A percentile compares a stretch with the other conserved stretches of the same genome.
Evolutionary conservation across 2,329 filamentous ascomycete species (phyloP).

Genomic region (Apiospora arundinis): DNA sequence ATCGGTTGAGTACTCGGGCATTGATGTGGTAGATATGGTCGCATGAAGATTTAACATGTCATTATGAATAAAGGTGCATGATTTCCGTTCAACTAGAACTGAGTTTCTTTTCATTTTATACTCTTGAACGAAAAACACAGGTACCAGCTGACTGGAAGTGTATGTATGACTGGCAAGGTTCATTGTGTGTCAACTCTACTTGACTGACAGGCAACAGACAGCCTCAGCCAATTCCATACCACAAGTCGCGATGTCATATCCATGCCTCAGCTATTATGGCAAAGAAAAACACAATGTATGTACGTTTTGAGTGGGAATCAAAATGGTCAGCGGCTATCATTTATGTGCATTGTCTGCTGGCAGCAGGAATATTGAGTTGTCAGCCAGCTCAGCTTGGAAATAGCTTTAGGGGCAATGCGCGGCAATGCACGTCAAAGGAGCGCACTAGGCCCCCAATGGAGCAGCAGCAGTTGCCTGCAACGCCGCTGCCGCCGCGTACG

Average conservation of each 20-base stretch:
- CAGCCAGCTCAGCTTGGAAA: neutral
- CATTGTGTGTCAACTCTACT: too few species aligned
- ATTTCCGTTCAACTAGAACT: too few species aligned
- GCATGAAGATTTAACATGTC: too few species aligned
- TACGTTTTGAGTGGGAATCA: neutral
- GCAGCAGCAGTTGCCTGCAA: neutral
- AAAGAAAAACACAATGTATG: neutral
- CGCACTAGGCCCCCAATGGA: neutral
- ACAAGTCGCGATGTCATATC: neutral
- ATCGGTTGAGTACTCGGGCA: too few species aligned
- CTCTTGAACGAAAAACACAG: too few species aligned
- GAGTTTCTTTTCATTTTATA: too few species aligned
- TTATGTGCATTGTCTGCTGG: neutral
- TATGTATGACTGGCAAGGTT: too few species aligned
- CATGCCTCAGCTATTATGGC: neutral
- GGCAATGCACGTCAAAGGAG: neutral
- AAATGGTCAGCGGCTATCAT: neutral
- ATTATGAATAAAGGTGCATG: neutral
- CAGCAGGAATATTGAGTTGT: neutral
- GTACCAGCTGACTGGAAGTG: too few species aligned
- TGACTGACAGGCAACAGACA: neutral
- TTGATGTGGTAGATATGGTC: too few species aligned
- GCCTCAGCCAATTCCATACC: neutral
- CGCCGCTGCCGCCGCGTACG: neutral
- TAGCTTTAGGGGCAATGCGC: neutral